A percentile compares a stretch with the other conserved stretches of the same genome.
These are phyloP conservation scores for Aspergillus arachidicola DNA, from an alignment of 2,329 filamentous ascomycete genomes.

Conservation along the genomic window DNA sequence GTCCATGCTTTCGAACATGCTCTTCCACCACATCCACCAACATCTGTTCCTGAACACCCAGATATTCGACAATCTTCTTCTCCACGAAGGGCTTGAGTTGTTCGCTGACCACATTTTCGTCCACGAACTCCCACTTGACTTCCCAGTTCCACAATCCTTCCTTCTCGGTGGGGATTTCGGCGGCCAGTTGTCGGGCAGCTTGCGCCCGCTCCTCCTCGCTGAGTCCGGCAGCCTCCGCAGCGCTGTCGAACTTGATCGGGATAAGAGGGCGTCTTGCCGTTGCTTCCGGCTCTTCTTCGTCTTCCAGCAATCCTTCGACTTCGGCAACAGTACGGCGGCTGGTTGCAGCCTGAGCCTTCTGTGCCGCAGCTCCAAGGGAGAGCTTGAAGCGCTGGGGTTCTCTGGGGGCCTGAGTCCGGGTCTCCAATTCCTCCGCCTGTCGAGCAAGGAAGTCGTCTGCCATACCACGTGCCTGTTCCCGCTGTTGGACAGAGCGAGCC, in stretches of 20 bases:
- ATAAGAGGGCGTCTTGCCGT: constrained; percentile 74
- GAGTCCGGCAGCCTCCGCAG: constrained; percentile 66
- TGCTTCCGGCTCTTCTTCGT: constrained; percentile 81
- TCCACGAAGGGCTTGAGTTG: constrained; percentile 94
- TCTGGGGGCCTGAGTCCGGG: constrained; percentile 45
- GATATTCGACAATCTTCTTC: constrained; percentile 96
- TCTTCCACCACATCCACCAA: constrained; percentile 90
- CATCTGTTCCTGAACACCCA: constrained; percentile 95
- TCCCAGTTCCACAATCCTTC: constrained; percentile 89
- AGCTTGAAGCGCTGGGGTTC: constrained; percentile 84
- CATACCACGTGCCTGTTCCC: constrained; percentile 78
- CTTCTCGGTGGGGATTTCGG: constrained; percentile 86
- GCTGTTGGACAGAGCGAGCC: constrained; percentile 68
- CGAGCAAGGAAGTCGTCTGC: constrained; percentile 88
- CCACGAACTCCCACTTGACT: constrained; percentile 89
- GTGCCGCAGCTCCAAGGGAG: constrained; percentile 84
- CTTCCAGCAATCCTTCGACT: constrained; percentile 90
- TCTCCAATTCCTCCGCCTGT: constrained; percentile 74
- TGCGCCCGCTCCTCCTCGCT: constrained; percentile 85
- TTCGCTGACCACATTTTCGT: constrained; percentile 76
- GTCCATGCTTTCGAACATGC: constrained; percentile 74
- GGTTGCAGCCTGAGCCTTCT: constrained; percentile 64
- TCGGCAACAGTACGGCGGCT: constrained; percentile 83
- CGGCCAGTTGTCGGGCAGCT: constrained; percentile 77
- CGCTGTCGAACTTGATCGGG: constrained; percentile 78